A percentile compares a stretch with the other conserved stretches of the same genome.
Evolutionary conservation across 2,329 filamentous ascomycete genomes (phyloP).

Genomic region (Fonsecaea multimorphosa): DNA sequence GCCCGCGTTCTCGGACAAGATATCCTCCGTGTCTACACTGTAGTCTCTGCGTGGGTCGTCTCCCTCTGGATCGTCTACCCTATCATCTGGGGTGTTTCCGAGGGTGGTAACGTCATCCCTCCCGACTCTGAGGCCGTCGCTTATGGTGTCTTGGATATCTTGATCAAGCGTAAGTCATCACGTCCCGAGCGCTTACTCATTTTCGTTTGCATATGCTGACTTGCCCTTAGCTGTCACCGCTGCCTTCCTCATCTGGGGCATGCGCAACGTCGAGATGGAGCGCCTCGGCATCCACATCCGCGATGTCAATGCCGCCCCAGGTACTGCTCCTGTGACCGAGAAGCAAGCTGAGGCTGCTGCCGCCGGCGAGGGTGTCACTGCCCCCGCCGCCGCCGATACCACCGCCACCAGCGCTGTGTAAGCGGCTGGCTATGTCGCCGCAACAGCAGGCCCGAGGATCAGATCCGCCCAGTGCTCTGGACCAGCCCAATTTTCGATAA

Average conservation of each 20-base stretch:
- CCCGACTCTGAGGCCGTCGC: constrained; percentile 72
- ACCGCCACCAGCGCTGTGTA: constrained; percentile 23
- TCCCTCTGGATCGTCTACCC: constrained; percentile 70
- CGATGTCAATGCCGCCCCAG: constrained; percentile 25
- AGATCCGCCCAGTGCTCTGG: background rate
- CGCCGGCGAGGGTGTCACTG: constrained; percentile 15
- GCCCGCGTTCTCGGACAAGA: constrained; percentile 61
- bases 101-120: constrained; percentile 70
- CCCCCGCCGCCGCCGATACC: constrained; percentile 6
- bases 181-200: background rate
- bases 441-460: background rate
- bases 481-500: constrained; percentile 3
- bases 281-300: constrained; percentile 48
- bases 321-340: constrained; percentile 21
- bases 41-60: constrained; percentile 64
- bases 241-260: constrained; percentile 65
- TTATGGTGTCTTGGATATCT: constrained; percentile 67
- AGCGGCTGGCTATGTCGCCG: background rate
- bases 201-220: constrained; percentile 12
- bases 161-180: constrained; percentile 29
- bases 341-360: constrained; percentile 27
- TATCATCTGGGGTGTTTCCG: constrained; percentile 66
- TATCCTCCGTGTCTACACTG: constrained; percentile 60
- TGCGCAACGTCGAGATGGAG: constrained; percentile 65
- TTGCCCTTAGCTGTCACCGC: constrained; percentile 54